Evolutionary conservation across 2,329 filamentous ascomycete species (phyloP).

Genomic region (Neoarthrinium moseri): DNA sequence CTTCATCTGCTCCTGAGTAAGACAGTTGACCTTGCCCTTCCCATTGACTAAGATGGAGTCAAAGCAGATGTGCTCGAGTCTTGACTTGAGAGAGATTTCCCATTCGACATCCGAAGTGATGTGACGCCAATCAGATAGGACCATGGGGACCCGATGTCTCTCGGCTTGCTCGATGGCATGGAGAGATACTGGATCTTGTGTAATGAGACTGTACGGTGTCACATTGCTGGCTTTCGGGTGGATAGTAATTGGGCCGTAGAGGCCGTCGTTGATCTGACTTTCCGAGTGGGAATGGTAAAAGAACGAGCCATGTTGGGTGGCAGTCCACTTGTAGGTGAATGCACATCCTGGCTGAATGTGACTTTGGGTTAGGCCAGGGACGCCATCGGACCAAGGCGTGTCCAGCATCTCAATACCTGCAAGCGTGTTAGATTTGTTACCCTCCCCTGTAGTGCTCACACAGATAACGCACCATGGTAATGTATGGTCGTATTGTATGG

Average conservation of each 20-base stretch:
- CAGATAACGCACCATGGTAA: constrained; percentile 39
- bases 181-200: constrained; percentile 33
- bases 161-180: constrained; percentile 49
- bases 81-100: constrained; percentile 41
- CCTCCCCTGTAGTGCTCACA: background rate
- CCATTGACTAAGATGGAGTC: constrained; percentile 64
- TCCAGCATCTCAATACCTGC: constrained; percentile 45
- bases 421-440: background rate
- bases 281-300: constrained; percentile 61
- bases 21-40: constrained; percentile 54
- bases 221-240: constrained; percentile 26
- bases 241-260: constrained; percentile 58
- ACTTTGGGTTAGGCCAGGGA: constrained; percentile 54
- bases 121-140: constrained; percentile 57
- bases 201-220: constrained; percentile 51
- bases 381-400: constrained; percentile 61
- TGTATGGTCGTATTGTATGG: constrained; percentile 48
- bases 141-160: constrained; percentile 40
- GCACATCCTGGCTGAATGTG: constrained; percentile 45
- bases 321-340: constrained; percentile 55
- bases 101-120: constrained; percentile 47
- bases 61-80: constrained; percentile 53
- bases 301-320: constrained; percentile 55
- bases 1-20: constrained; percentile 41
- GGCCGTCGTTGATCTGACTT: constrained; percentile 58